phyloP scores from a whole-genome alignment of 2,329 filamentous ascomycete genomes.

The Dissoconium aciculare region DNA sequence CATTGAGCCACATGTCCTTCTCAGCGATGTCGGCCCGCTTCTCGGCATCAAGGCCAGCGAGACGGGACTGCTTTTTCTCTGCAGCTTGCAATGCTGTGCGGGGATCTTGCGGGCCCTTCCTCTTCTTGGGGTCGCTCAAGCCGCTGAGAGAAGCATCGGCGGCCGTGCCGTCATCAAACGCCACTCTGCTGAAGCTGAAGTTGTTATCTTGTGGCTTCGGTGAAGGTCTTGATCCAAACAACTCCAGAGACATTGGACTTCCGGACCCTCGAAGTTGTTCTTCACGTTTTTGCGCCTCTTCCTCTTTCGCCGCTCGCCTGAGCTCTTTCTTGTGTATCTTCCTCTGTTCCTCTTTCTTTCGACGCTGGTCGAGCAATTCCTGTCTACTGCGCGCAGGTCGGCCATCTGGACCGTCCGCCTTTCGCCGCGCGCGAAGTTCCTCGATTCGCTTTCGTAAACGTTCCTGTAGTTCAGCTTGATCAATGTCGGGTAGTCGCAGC shows the following conservation, averaged over 20 bases:
- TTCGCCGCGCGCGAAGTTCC: conserved; percentile 67
- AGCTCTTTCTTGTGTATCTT: conserved; percentile 82
- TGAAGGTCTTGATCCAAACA: conserved; percentile 32
- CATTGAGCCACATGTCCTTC: conserved; percentile 88
- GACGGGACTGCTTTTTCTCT: conserved; percentile 70
- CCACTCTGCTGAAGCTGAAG: conserved; percentile 83
- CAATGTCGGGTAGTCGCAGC: conserved; percentile 39
- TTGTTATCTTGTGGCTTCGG: conserved; percentile 42
- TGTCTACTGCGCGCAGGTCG: conserved; percentile 72
- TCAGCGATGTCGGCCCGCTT: conserved; percentile 79
- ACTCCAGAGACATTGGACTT: conserved; percentile 35
- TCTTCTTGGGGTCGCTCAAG: conserved; percentile 49
- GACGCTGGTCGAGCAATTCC: conserved; percentile 78
- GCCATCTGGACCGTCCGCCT: conserved; percentile 72
- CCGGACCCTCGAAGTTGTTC: conserved; percentile 44
- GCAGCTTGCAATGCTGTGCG: conserved; percentile 74
- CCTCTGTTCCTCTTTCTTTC: conserved; percentile 73
- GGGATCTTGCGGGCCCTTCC: conserved; percentile 70
- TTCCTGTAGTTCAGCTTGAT: conserved; percentile 60
- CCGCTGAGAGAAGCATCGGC: conserved; percentile 54
- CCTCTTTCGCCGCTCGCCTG: conserved; percentile 59
- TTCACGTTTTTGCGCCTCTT: conserved; percentile 51
- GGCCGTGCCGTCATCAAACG: conserved; percentile 72
- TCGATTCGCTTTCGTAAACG: conserved; percentile 74
- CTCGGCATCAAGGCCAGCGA: conserved; percentile 58